Conservation (phyloP, 352 stramenopile species). For the Phytophthora litchii region DNA sequence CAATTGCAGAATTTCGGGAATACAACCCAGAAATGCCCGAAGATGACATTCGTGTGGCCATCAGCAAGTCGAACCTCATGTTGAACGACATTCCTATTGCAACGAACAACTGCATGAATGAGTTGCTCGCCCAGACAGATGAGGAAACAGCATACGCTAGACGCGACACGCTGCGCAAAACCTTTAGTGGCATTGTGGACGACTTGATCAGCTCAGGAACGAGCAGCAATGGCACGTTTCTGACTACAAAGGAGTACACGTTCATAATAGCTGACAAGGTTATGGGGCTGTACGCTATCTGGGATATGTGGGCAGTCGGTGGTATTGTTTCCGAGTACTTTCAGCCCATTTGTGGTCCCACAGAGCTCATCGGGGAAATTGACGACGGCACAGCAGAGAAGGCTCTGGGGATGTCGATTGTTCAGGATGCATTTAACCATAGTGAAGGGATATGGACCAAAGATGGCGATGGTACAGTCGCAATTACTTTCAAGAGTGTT, state of each 20-base stretch:
- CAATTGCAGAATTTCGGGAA: constrained; percentile 18
- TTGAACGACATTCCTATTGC: constrained; percentile 49
- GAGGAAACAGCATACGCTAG: constrained; percentile 23
- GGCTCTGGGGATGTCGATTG: constrained; percentile 37
- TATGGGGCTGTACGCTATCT: constrained; percentile 39
- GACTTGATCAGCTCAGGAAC: constrained; percentile 39
- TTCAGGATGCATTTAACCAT: constrained; percentile 42
- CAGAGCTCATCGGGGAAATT: constrained; percentile 41
- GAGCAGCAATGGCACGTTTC: constrained; percentile 30
- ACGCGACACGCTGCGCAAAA: constrained; percentile 49
- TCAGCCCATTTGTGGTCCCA: constrained; percentile 52
- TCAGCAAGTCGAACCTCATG: constrained; percentile 40
- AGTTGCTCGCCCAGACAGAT: constrained; percentile 27
- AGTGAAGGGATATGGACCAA: constrained; percentile 33
- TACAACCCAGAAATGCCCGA: constrained; percentile 25
- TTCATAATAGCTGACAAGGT: constrained; percentile 42
- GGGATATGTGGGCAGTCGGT: constrained; percentile 42
- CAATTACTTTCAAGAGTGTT: constrained; percentile 31
- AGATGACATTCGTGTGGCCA: constrained; percentile 23
- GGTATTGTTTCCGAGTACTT: constrained; percentile 45
- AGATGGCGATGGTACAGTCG: constrained; percentile 26
- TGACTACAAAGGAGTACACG: constrained; percentile 36
- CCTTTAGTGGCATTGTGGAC: constrained; percentile 44
- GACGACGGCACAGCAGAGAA: constrained; percentile 37
- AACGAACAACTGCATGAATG: constrained; percentile 38